A percentile compares a stretch with the other conserved stretches of the same genome.
phyloP scores from a whole-genome alignment of 192 early-diverging fungal genomes.

The Gigaspora rosea region DNA sequence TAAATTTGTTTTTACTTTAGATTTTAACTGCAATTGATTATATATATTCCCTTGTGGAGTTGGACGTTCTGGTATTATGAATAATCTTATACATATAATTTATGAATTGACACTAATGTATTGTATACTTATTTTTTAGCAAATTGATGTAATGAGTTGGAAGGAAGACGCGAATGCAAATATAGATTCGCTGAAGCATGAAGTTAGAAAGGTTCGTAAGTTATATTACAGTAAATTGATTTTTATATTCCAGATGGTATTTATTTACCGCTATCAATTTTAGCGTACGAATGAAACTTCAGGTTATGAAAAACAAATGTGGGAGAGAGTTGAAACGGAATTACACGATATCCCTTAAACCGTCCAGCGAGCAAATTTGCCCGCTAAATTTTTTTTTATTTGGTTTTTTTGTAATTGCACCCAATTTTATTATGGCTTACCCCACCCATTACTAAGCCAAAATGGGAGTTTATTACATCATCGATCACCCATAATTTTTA shows the following conservation, averaged over 20 bases:
- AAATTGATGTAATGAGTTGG: not conserved
- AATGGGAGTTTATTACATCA: no score
- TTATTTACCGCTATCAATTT: conserved; percentile 5
- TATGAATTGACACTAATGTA: no score
- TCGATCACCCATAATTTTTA: no score
- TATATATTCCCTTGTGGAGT: not conserved
- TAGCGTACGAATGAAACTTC: conserved; percentile 5
- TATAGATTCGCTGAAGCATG: conserved; percentile 3
- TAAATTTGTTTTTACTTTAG: not conserved
- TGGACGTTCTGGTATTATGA: conserved; percentile 7
- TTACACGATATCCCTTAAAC: no score
- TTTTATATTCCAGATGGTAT: conserved; percentile 17
- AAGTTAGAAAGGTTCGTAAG: conserved; percentile 12
- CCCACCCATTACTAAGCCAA: no score
- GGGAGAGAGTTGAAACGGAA: conserved; percentile 3
- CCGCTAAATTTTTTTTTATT: no score
- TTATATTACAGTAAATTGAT: conserved; percentile 3
- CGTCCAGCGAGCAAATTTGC: no score
- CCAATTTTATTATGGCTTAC: no score
- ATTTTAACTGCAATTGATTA: not conserved
- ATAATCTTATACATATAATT: not conserved
- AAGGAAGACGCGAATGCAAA: not conserved
- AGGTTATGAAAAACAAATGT: conserved; percentile 12
- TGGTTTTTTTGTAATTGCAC: no score
- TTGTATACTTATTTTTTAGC: no score